Conservation (phyloP, 352 stramenopile species). For the Halophytophthora polymorphica region DNA sequence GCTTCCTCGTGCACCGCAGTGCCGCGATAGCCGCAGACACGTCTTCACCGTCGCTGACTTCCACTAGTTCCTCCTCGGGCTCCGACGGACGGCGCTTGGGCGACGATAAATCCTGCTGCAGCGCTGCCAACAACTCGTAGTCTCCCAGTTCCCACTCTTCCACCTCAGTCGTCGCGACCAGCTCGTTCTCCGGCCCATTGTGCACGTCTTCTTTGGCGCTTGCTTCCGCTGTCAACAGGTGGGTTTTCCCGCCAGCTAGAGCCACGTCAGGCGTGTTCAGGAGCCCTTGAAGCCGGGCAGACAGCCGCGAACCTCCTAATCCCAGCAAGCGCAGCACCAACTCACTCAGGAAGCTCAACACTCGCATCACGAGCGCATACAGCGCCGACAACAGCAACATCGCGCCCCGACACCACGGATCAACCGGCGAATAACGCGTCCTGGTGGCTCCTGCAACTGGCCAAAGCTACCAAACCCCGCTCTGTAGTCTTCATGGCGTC, state of each 20-base stretch:
- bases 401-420: not conserved
- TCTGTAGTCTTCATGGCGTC: no score
- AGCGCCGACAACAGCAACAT: slow-evolving; percentile 33
- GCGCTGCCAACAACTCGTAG: slow-evolving; percentile 17
- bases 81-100: slow-evolving; percentile 1
- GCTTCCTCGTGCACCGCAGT: not conserved
- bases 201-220: slow-evolving; percentile 2
- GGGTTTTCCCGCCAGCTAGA: slow-evolving; percentile 8
- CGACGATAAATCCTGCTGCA: not conserved
- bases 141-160: slow-evolving; percentile 22
- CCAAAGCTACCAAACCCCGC: no score
- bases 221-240: slow-evolving; percentile 11
- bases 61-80: slow-evolving; percentile 34
- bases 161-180: slow-evolving; percentile 8
- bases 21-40: not conserved
- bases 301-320: slow-evolving; percentile 4
- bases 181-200: slow-evolving; percentile 9
- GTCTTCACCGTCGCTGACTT: slow-evolving; percentile 44
- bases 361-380: slow-evolving; percentile 15
- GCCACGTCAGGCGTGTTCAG: slow-evolving; percentile 11
- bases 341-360: slow-evolving; percentile 11
- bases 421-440: no score
- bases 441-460: no score
- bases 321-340: slow-evolving; percentile 16
- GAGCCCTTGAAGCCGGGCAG: slow-evolving; percentile 4